These are phyloP conservation scores for Thelephora ganbajun DNA, from an alignment of 768 basidiomycete genomes.

Conservation along the genomic window DNA sequence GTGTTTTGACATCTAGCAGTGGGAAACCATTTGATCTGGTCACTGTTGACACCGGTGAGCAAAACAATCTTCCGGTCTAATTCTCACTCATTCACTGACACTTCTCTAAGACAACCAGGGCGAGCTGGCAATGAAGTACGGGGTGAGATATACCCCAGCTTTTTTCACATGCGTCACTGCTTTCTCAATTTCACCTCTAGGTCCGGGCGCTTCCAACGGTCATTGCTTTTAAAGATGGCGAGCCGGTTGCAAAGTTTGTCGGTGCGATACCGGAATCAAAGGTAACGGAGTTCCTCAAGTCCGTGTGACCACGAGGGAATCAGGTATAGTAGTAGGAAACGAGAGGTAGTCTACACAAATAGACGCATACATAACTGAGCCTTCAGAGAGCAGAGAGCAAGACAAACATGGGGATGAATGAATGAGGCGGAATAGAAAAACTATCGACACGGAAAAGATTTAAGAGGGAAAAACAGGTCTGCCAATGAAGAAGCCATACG, in stretches of 20 bases:
- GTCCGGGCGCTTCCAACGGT: conserved; percentile 70
- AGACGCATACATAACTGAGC: too few species aligned
- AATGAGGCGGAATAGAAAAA: not conserved
- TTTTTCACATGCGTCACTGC: not conserved
- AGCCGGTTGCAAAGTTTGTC: conserved; percentile 43
- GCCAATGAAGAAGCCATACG: not conserved
- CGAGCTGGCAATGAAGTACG: conserved; percentile 34
- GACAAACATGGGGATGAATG: not conserved
- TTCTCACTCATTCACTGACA: not conserved
- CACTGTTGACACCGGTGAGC: conserved; percentile 37
- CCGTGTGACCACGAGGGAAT: conserved; percentile 6
- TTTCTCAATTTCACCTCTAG: conserved; percentile 22
- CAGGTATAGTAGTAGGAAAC: not conserved
- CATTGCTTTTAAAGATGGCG: conserved; percentile 57
- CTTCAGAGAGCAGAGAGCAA: too few species aligned
- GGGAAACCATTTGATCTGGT: conserved; percentile 56
- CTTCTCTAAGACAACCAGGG: conserved; percentile 28
- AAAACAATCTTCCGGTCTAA: not conserved
- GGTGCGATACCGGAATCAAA: conserved; percentile 21
- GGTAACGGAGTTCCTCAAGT: conserved; percentile 14
- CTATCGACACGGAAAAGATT: not conserved
- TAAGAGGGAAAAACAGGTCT: not conserved
- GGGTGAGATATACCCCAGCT: conserved; percentile 21
- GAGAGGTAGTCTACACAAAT: not conserved
- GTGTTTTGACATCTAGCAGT: conserved; percentile 29